phyloP scores from a whole-genome alignment of 306 rosid genomes.

The Morella rubra region DNA sequence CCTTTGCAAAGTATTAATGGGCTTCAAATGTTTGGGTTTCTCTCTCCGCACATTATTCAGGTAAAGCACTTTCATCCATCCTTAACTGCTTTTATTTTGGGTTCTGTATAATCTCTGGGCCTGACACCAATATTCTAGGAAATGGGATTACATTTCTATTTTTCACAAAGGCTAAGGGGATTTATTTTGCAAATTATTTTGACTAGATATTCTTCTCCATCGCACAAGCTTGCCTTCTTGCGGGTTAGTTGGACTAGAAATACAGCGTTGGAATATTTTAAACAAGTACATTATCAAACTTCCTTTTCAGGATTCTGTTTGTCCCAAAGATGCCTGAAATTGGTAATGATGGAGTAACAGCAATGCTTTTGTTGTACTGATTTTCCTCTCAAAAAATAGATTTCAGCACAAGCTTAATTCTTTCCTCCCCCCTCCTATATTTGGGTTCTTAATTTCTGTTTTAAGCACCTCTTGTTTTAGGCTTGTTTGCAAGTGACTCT shows the following conservation, averaged over 20 bases:
- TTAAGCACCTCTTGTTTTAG: not conserved
- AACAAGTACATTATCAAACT: not conserved
- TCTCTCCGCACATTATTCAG: slow-evolving; percentile 55
- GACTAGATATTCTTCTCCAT: not conserved
- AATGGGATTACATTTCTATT: not conserved
- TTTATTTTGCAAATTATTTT: not conserved
- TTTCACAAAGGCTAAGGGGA: not conserved
- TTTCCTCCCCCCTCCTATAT: not conserved
- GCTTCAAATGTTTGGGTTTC: slow-evolving; percentile 81
- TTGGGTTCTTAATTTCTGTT: not conserved
- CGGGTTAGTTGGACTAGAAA: too few species aligned
- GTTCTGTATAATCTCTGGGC: not conserved
- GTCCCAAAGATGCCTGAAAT: not conserved
- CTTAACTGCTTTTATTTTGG: slow-evolving; percentile 9
- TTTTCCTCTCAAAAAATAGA: not conserved
- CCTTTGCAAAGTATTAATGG: slow-evolving; percentile 54
- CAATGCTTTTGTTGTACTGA: not conserved
- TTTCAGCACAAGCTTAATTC: not conserved
- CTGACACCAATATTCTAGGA: not conserved
- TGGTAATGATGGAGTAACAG: not conserved
- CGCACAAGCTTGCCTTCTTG: not conserved
- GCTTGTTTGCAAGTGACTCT: not conserved
- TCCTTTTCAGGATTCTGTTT: not conserved
- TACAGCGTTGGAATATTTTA: too few species aligned
- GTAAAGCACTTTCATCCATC: slow-evolving; percentile 35